Evolutionary conservation across 1,284 basidiomycete species (phyloP), one percentile per base, ranked within the genome.

Genomic region (Pseudozyma flocculosa): DNA sequence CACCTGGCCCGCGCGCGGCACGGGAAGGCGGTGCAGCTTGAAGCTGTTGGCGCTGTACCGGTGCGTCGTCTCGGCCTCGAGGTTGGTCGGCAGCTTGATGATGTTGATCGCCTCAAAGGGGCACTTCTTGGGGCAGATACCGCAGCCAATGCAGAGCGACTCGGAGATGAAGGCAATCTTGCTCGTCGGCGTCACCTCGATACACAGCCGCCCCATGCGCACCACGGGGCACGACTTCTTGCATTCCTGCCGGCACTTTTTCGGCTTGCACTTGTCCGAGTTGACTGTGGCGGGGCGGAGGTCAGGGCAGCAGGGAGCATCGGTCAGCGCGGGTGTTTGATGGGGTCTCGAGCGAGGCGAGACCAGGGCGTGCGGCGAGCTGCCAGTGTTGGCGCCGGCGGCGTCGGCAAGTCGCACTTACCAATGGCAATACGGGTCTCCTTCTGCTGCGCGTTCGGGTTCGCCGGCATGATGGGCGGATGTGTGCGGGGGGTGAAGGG

Each of bases 91-190:
- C 26, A 76, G 64, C 55, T 78, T 78, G 66, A 78, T 75, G 40
- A 78, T 78, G 64, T 73, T 78, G 61, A 78, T 78, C 29, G 75
- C 75, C 46, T 78, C 75, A 40, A 78, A 78, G 21, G 75, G 75
- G 44, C 75, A 78, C 64, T 78, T 78, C 40, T 78, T 78, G 30
- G 70, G 63, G 60, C 75, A 78, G 48, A 78, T 78, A 75, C 75
- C 75, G 61, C 75, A 78, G 34, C 75, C 75, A 40, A 78, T 78
- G 62, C 75, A 78, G 30, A 78, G 69, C 19, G 72, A 62, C 53
- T 78, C 75, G 18, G 67, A 70, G 54, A 78, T 72, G 45, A 74
- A 73, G 32, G 75, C 75, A 44, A 76, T 76, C 60, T 76, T 76
- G 56, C 62, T 69, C 7, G 62, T 43, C 4, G 72, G 70, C 3